These are phyloP conservation scores for Neonothopanus nambi DNA, from an alignment of 1,284 basidiomycete genomes.

Conservation along the genomic window DNA sequence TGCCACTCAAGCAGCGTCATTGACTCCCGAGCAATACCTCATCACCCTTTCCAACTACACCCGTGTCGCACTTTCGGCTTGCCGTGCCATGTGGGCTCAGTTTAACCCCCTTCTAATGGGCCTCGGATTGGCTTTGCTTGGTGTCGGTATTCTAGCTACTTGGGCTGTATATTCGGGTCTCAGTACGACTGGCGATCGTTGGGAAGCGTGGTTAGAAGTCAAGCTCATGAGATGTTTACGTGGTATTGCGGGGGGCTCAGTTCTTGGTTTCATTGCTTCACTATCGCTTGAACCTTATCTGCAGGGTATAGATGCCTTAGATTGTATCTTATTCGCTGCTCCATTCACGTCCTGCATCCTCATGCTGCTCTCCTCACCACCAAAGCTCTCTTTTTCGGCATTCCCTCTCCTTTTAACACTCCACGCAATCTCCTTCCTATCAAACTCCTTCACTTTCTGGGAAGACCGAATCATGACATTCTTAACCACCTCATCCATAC, in stretches of 20 bases:
- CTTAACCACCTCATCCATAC: conserved; percentile 67
- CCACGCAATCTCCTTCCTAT: conserved; percentile 75
- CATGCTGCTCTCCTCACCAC: conserved; percentile 37
- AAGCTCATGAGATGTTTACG: conserved; percentile 34
- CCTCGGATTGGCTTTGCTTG: conserved; percentile 60
- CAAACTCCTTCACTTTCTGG: conserved; percentile 96
- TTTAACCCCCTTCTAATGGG: conserved; percentile 84
- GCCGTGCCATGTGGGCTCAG: conserved; percentile 91
- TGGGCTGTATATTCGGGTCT: conserved; percentile 52
- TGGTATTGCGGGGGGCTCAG: conserved; percentile 41
- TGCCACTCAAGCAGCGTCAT: conserved; percentile 25
- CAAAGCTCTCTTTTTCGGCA: conserved; percentile 32
- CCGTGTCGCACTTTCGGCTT: conserved; percentile 65
- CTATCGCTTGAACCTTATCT: conserved; percentile 34
- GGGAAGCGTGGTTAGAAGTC: conserved; percentile 42
- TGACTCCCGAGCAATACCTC: conserved; percentile 28
- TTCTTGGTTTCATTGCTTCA: conserved; percentile 40
- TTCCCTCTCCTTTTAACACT: conserved; percentile 57
- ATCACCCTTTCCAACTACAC: conserved; percentile 55
- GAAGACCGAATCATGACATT: conserved; percentile 86
- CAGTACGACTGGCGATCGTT: conserved; percentile 28
- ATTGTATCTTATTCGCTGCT: conserved; percentile 48
- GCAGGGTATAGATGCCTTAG: conserved; percentile 43
- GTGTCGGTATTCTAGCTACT: conserved; percentile 44
- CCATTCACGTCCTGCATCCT: conserved; percentile 40